Evolutionary conservation across 1,284 basidiomycete species (phyloP).

Genomic region (Ceratorhiza oryzae-sativae): DNA sequence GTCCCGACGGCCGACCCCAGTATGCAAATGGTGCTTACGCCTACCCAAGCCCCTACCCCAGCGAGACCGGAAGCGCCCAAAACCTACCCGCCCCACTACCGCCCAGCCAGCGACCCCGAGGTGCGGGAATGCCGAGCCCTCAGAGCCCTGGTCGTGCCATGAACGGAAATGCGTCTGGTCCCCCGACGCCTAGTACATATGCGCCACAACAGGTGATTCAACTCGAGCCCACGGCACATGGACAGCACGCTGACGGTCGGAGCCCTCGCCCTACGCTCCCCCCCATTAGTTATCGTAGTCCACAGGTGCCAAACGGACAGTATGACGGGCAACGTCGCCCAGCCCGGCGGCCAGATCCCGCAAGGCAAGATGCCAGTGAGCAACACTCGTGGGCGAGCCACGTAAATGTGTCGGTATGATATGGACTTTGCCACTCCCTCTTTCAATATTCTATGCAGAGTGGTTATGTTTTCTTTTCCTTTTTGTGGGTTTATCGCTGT

Average conservation of each 20-base stretch:
- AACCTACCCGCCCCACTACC: slow-evolving; percentile 12
- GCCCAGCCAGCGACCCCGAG: slow-evolving; percentile 20
- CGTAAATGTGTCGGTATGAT: background rate
- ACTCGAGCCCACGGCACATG: slow-evolving; percentile 6
- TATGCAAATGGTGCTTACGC: slow-evolving; percentile 33
- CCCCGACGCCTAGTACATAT: slow-evolving; percentile 33
- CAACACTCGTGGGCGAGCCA: slow-evolving; percentile 26
- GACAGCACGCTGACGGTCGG: slow-evolving; percentile 18
- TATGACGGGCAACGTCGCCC: slow-evolving; percentile 13
- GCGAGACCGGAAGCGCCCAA: slow-evolving; percentile 23
- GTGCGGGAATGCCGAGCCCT: slow-evolving; percentile 33
- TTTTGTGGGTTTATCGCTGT: slow-evolving; percentile 28
- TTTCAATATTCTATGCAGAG: slow-evolving; percentile 6
- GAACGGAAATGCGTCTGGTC: slow-evolving; percentile 19
- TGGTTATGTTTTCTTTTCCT: slow-evolving; percentile 11
- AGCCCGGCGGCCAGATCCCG: slow-evolving; percentile 18
- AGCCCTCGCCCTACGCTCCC: slow-evolving; percentile 31
- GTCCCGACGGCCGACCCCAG: slow-evolving; percentile 30
- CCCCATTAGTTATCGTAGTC: slow-evolving; percentile 32
- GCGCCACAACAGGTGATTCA: slow-evolving; percentile 36
- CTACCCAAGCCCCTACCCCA: slow-evolving; percentile 32
- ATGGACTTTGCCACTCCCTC: background rate
- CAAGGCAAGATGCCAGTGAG: slow-evolving; percentile 32
- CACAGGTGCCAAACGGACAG: slow-evolving; percentile 12
- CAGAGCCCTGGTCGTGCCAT: slow-evolving; percentile 30